A percentile compares a stretch with the other conserved stretches of the same genome.
phyloP scores from a whole-genome alignment of 116 monocot genomes.

The Papilionanthe hybrid region DNA sequence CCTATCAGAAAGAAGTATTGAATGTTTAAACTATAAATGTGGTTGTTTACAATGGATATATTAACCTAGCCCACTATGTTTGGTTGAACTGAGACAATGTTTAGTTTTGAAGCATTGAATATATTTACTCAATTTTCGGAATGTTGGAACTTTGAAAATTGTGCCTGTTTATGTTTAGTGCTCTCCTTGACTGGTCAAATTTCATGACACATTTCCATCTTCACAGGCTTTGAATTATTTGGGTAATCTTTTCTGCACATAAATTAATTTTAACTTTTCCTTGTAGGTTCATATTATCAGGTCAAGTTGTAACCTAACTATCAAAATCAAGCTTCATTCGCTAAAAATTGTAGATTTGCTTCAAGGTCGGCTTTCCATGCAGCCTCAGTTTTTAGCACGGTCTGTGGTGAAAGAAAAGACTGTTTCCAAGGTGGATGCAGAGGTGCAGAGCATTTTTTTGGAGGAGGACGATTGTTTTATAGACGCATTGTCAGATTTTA shows the following conservation, averaged over 20 bases:
- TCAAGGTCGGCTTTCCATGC: slow-evolving; percentile 35
- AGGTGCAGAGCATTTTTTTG: slow-evolving; percentile 11
- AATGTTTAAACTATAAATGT: background rate
- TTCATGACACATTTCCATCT: background rate
- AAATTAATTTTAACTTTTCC: background rate
- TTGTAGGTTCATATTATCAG: slow-evolving; percentile 62
- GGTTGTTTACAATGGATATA: no score
- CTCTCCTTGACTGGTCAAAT: background rate
- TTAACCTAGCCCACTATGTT: no score
- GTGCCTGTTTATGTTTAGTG: background rate
- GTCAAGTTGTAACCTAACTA: slow-evolving; percentile 47
- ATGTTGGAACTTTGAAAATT: background rate
- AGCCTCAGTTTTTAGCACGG: slow-evolving; percentile 55
- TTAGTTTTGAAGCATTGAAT: no score
- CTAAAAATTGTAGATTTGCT: slow-evolving; percentile 82
- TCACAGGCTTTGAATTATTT: background rate
- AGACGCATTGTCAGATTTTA: slow-evolving; percentile 83
- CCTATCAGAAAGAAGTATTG: background rate
- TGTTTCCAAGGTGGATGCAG: slow-evolving; percentile 16
- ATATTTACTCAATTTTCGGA: no score
- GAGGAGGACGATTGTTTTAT: slow-evolving; percentile 83
- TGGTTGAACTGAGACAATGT: no score
- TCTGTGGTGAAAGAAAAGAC: slow-evolving; percentile 49
- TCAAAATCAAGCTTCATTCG: slow-evolving; percentile 84
- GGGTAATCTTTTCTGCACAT: background rate